Conservation (phyloP, 129 eudicot genomes). For the Mikania micrantha region DNA sequence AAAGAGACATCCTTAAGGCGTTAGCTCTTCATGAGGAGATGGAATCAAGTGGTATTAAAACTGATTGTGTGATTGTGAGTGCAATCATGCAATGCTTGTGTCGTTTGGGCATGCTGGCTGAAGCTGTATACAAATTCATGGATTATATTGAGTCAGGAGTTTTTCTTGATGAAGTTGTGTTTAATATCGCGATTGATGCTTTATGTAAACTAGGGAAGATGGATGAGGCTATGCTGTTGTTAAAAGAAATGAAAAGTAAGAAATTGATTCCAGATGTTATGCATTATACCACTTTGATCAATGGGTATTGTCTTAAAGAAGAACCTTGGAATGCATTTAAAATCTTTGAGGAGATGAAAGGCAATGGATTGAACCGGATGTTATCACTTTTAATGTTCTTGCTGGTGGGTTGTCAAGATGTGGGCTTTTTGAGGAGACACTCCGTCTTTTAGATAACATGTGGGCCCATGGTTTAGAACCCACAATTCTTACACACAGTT, state of each 20-base stretch:
- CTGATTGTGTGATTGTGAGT: conserved; percentile 55
- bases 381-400: conserved; percentile 59
- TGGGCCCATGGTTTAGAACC: conserved; percentile 43
- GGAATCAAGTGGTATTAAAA: conserved; percentile 53
- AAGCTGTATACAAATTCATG: conserved; percentile 38
- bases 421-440: conserved; percentile 33
- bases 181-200: conserved; percentile 52
- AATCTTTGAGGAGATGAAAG: conserved; percentile 45
- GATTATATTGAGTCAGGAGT: conserved; percentile 25
- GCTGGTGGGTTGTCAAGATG: conserved; percentile 53
- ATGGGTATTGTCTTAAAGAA: conserved; percentile 38
- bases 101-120: conserved; percentile 31
- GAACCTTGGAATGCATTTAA: conserved; percentile 35
- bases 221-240: conserved; percentile 48
- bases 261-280: conserved; percentile 55
- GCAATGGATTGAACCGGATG: conserved; percentile 49
- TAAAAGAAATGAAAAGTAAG: conserved; percentile 52
- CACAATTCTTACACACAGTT: conserved; percentile 31
- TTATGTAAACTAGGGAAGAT: conserved; percentile 55
- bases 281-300: conserved; percentile 73
- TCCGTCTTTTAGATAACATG: conserved; percentile 36
- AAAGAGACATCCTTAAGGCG: conserved; percentile 38
- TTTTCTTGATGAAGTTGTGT: conserved; percentile 48
- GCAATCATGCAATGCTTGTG: conserved; percentile 55
- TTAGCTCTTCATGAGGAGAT: conserved; percentile 43